These are phyloP conservation scores for Talaromyces proteolyticus DNA, from an alignment of 495 filamentous ascomycete species.

Conservation along the genomic window DNA sequence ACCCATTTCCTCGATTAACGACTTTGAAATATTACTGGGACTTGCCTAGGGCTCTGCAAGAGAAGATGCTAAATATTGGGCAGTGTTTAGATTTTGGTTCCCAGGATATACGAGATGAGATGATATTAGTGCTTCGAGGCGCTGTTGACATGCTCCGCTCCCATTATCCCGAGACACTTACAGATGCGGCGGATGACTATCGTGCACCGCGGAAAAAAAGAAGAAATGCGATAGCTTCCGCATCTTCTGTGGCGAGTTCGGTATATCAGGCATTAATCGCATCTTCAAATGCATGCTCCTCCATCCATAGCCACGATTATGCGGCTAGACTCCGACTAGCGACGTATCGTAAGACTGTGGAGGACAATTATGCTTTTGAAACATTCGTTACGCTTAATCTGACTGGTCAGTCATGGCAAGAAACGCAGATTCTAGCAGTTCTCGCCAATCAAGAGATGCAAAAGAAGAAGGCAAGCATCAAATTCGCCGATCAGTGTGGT, in stretches of 20 bases:
- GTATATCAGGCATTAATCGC: background rate
- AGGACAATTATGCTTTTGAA: background rate
- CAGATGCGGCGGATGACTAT: background rate
- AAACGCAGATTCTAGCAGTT: background rate
- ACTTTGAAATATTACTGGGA: background rate
- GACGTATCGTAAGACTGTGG: background rate
- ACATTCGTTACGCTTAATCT: background rate
- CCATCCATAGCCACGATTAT: background rate
- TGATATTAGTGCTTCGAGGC: background rate
- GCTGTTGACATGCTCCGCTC: background rate
- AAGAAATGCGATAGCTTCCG: background rate
- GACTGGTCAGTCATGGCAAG: background rate
- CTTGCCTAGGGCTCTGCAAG: background rate
- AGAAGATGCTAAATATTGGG: background rate
- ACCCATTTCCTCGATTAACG: background rate
- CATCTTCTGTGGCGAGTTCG: background rate
- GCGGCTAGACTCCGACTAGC: background rate
- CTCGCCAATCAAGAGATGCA: background rate
- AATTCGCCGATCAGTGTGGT: background rate
- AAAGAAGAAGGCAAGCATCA: background rate
- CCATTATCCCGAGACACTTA: background rate
- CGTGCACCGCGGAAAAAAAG: background rate
- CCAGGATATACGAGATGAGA: background rate
- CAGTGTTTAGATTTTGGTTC: conserved; percentile 1
- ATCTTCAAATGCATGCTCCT: background rate